Base-by-base conservation (phyloP, 345 rosid species). In the Hibiscus tridactylites region DNA sequence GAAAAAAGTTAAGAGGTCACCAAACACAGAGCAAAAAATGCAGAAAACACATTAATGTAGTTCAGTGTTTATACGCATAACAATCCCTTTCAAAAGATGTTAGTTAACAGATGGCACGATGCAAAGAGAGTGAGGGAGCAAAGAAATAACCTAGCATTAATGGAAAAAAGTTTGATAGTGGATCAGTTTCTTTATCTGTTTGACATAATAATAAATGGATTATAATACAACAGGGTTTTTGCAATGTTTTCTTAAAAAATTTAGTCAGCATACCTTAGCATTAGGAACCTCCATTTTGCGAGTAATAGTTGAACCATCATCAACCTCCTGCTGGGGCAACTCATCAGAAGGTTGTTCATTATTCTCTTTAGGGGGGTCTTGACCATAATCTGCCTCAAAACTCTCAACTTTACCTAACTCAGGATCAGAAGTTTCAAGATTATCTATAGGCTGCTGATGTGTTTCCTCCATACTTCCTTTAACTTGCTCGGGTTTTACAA, bases 241-340 rank as follows among this genome's bases (percentile, higher is more conserved):
- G 28, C 11, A 26, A n/a, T 13, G 57, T 26, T 12, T 65, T 10
- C 13, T 21, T n/a, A 10, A 65, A 65, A 65, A 65, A 5, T 31
- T 56, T 65, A 35, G 61, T 33, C 19, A 66, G 5, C 77, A 19
- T 62, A 88, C 98, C 92, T 91, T 93, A 57, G 92, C 85, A 71
- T 91, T 93, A 3, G 98, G 98, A 74, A 94, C 95, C 61, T 91
- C 90, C 28, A 91, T 84, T 79, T 72, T 83, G 9, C 88, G 90
- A 16, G 86, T 68, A 42, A 78, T 76, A 59, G 84, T 77, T 61
- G 80, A 81, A 5, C 71, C 57, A 10, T 87, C 88, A 33, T 76
- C 72, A 21, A 74, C 76, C 64, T 47, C 83, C 64, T 59, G 72
- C 60, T 24, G 74, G 56, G 46, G 68, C 50, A 64, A 61, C 52